phyloP scores from a whole-genome alignment of 345 rosid species.

The Pugionium cornutum region DNA sequence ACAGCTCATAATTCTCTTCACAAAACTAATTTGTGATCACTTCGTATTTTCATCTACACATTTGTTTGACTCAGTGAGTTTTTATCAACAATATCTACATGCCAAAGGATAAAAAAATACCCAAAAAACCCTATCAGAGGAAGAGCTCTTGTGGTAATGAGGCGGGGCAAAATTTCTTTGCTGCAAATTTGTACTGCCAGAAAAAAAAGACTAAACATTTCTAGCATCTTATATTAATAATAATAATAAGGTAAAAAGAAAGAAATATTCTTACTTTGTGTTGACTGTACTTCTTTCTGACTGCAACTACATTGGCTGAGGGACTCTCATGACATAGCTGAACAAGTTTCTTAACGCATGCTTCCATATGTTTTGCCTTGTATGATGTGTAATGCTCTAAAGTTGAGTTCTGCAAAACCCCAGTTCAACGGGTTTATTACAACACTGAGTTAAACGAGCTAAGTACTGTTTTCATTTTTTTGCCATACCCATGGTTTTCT shows the following conservation, averaged over 20 bases:
- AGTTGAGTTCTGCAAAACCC: slow-evolving; percentile 59
- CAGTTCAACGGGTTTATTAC: background rate
- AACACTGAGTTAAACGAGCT: slow-evolving; percentile 3
- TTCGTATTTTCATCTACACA: slow-evolving; percentile 5
- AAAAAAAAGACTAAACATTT: background rate
- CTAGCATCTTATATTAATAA: background rate
- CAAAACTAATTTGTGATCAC: too few relatives aligned
- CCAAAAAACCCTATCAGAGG: slow-evolving; percentile 38
- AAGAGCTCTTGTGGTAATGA: slow-evolving; percentile 68
- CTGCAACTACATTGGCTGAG: slow-evolving; percentile 60
- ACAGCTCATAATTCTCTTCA: background rate
- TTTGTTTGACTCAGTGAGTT: background rate
- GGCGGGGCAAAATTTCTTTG: slow-evolving; percentile 76
- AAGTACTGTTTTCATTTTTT: background rate
- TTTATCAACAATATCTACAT: slow-evolving; percentile 20
- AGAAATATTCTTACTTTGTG: slow-evolving; percentile 50
- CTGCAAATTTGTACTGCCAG: slow-evolving; percentile 76
- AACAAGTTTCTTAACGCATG: slow-evolving; percentile 74
- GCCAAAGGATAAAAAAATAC: background rate
- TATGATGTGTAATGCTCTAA: slow-evolving; percentile 86
- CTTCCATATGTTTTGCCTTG: slow-evolving; percentile 59
- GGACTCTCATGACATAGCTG: slow-evolving; percentile 53
- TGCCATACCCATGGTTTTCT: slow-evolving; percentile 81
- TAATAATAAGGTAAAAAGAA: background rate
- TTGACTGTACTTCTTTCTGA: slow-evolving; percentile 86